phyloP scores from a whole-genome alignment of 441 rosid genomes.

The Brassica hybrid region DNA sequence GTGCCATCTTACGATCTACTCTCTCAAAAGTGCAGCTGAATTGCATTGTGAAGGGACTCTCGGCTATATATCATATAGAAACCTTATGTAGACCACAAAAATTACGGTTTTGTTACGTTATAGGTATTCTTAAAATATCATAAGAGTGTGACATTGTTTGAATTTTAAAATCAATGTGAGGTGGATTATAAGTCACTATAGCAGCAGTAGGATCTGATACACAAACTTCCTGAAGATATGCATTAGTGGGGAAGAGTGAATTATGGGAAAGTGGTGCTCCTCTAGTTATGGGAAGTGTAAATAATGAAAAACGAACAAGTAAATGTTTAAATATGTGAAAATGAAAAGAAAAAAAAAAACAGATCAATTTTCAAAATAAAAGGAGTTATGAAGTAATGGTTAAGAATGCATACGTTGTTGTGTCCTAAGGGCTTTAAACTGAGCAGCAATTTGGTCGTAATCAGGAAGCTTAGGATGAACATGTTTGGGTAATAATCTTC shows the following conservation, averaged over 20 bases:
- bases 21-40: conserved; percentile 13
- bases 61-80: neutral
- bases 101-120: neutral
- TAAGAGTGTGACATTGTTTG: neutral
- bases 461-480: conserved; percentile 96
- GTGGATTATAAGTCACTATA: no score
- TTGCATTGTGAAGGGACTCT: neutral
- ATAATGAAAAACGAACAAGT: neutral
- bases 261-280: conserved; percentile 19
- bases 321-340: neutral
- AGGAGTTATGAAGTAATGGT: neutral
- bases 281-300: conserved; percentile 10
- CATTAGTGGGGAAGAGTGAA: conserved; percentile 3
- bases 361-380: neutral
- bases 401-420: conserved; percentile 24
- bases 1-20: conserved; percentile 5
- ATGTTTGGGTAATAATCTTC: conserved; percentile 53
- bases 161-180: neutral
- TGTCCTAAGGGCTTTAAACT: conserved; percentile 72
- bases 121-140: neutral
- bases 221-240: no score
- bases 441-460: conserved; percentile 75
- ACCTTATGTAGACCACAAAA: neutral
- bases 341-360: neutral
- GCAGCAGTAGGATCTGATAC: no score